These are phyloP conservation scores for Ophidiomyces ophidiicola DNA, from an alignment of 2,329 filamentous ascomycete species.

Conservation along the genomic window DNA sequence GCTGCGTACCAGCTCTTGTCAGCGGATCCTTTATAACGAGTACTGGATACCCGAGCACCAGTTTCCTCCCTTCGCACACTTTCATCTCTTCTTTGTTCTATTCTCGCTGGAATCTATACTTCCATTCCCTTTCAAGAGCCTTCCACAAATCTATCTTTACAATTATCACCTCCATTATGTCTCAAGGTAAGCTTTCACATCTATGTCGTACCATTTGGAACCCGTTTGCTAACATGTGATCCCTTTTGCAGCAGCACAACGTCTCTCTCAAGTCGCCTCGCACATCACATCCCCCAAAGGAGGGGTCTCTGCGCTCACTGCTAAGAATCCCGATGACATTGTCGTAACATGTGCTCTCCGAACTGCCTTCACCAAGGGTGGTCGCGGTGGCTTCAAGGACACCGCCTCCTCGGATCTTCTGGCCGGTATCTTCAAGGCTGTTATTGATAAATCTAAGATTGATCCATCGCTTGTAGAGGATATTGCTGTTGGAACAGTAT, in stretches of 20 bases:
- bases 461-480: slow-evolving; percentile 83
- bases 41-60: slow-evolving; percentile 1
- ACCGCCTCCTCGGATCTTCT: slow-evolving; percentile 78
- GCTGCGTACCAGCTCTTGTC: not conserved
- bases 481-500: slow-evolving; percentile 79
- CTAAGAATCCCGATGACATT: slow-evolving; percentile 53
- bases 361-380: slow-evolving; percentile 82
- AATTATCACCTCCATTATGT: slow-evolving; percentile 30
- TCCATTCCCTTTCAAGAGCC: too few relatives aligned
- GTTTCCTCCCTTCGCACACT: not conserved
- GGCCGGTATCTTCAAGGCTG: slow-evolving; percentile 64
- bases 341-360: slow-evolving; percentile 89
- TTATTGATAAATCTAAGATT: slow-evolving; percentile 76
- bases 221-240: slow-evolving; percentile 18
- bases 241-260: slow-evolving; percentile 40
- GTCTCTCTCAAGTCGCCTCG: slow-evolving; percentile 47
- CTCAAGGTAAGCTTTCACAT: slow-evolving; percentile 27
- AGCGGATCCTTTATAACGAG: slow-evolving; percentile 14
- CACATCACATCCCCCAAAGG: slow-evolving; percentile 38
- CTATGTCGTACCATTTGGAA: slow-evolving; percentile 10
- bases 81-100: not conserved
- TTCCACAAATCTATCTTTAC: too few relatives aligned
- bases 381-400: slow-evolving; percentile 92
- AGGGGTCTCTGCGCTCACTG: slow-evolving; percentile 26
- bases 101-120: not conserved